These are phyloP conservation scores for Mycena venus DNA, from an alignment of 768 basidiomycete species.

Conservation along the genomic window DNA sequence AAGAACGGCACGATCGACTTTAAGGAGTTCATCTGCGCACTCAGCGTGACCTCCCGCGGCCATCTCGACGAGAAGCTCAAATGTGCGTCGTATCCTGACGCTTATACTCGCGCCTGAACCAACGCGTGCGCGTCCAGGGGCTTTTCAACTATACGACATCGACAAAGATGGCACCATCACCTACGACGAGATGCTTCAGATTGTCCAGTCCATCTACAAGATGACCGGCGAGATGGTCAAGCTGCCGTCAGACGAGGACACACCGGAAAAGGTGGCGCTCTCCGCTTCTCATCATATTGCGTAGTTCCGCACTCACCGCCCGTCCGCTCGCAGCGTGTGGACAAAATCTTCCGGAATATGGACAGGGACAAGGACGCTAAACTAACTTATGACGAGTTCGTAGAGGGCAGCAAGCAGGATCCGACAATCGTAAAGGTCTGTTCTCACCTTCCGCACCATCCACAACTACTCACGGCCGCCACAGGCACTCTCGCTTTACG, in stretches of 20 bases:
- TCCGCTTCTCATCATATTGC: constrained; percentile 1
- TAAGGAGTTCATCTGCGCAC: constrained; percentile 98
- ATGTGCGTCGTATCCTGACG: constrained; percentile 69
- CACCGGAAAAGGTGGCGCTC: constrained; percentile 91
- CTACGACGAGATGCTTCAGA: constrained; percentile 99
- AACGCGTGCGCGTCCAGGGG: constrained; percentile 77
- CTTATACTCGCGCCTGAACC: constrained; percentile 25
- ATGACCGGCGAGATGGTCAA: constrained; percentile 99
- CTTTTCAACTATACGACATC: constrained; percentile 99
- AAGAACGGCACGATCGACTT: constrained; percentile 98
- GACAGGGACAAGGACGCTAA: constrained; percentile 95
- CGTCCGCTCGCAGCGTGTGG: constrained; percentile 89
- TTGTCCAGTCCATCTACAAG: constrained; percentile 98
- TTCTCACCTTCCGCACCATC: not conserved
- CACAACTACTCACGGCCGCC: constrained; percentile 27
- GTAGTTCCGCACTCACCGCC: constrained; percentile 11
- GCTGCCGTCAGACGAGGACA: constrained; percentile 97
- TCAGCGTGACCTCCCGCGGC: constrained; percentile 95
- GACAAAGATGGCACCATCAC: constrained; percentile 98
- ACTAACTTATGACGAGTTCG: constrained; percentile 96
- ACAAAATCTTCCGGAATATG: constrained; percentile 99
- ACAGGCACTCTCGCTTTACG: constrained; percentile 94
- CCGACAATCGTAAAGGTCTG: constrained; percentile 97
- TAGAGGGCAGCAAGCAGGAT: constrained; percentile 98
- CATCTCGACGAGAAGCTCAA: constrained; percentile 97